Base-by-base conservation (phyloP, 202 grass and related monocot genomes). In the Tripidium arundinaceum region DNA sequence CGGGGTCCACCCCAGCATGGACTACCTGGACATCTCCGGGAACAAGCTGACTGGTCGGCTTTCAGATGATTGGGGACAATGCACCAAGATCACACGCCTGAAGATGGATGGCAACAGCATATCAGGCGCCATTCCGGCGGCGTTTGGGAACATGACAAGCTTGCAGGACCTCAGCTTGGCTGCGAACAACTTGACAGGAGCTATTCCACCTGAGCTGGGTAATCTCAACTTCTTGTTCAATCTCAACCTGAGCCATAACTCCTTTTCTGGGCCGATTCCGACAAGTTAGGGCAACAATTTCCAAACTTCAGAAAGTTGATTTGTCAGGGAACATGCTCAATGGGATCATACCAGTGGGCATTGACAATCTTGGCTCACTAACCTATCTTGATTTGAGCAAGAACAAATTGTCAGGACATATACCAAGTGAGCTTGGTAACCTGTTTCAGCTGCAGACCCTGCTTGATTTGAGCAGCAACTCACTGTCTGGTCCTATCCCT, bases 391-490 rank as follows among this genome's bases (percentile, higher is more conserved):
- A 88, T 79, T 67, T 97, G 42, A 83, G 85, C 69, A 85, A 92
- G 69, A 97, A 94, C 71, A 76, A 43, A 2, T 28, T 97, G 40
- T 80, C 36, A 3, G 91, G 89, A 34, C 43, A 77, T n/a, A 97
- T 97, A 84, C 91, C 94, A 81, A 27, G 14, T 86, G 68, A 89
- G 69, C 68, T 97, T 0, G 91, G 89, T 11, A 92, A 97, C 29
- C 82, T 94, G 61, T n/a, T 16, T 47, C 65, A 77, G 45, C 76
- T 98, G 41, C 90, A 94, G 77, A 89, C 22, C 7, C 60, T 98
- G 39, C 77, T 97, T 73, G 92, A 98, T 79, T 41, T 93, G 61
- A 90, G 85, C 21, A 86, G 88, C 74, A 94, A 98, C 75, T 86
- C 42, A 1, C 61, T 98, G n/a, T 83, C 79, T 2, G 90, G 87